Base-by-base conservation (phyloP, 768 basidiomycete genomes). In the Suillus luteus region DNA sequence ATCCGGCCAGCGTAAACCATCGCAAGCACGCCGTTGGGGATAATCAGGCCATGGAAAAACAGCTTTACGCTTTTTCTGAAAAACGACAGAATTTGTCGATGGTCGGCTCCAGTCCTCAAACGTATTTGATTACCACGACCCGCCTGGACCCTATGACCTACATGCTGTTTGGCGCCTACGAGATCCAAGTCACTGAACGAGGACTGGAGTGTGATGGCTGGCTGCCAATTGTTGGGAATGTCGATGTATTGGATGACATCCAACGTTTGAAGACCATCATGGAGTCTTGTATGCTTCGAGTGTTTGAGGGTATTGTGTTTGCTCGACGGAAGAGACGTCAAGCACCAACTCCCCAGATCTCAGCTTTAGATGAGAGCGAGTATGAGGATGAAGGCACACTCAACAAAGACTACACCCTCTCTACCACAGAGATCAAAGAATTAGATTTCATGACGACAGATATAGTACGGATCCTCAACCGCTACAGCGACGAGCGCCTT, bases 151-250 rank as follows among this genome's bases (percentile, higher is more conserved):
- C 92, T 10, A 81, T 98, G 82, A 89, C 89, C 5, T 96, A 95
- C 73, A 82, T 96, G 74, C 81, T 98, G 12, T 96, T 98, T 69
- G 96, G 95, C 7, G 95, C 94, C 0, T 87, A 93, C 74, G 84
- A 88, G 58, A 82, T 95, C 37, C 77, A 85, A 64, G 86, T 91
- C 48, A 85, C 85, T 0, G 83, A 86, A 44, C 82, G 84, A 19
- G 93, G 94, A 7, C 74, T 98, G 58, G 88, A 90, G 70, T 95
- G 93, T 70, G 96, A 98, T 70, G 87, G 85, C 51, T 98, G 96
- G 95, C 78, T 98, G 12, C 93, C 95, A 24, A 83, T 96, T 54
- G 82, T 89, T 43, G 92, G 92, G 46, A 85, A 89, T 66, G 68
- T 89, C 58, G 82, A 89, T 69, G 85, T 86, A 1, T 76, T 97